Evolutionary conservation across 495 filamentous ascomycete species (phyloP).

Genomic region (Chaetomidium leptoderma): DNA sequence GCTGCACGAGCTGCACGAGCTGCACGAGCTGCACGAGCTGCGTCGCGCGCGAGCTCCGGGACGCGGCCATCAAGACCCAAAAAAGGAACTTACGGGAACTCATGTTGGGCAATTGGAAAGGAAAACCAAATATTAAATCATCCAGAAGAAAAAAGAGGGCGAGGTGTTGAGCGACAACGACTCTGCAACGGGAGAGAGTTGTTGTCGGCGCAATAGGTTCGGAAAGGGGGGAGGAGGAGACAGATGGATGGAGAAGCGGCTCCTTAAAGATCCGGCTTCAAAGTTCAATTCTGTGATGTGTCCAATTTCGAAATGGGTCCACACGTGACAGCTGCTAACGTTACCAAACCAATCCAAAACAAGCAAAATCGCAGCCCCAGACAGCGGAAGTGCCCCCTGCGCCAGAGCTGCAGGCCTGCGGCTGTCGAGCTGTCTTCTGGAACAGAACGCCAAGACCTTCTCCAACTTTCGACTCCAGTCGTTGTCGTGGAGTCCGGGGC

Average conservation of each 20-base stretch:
- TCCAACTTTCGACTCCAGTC: constrained; percentile 8
- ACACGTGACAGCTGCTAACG: constrained; percentile 31
- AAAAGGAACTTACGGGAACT: constrained; percentile 52
- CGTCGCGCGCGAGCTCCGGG: constrained; percentile 24
- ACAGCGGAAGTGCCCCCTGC: constrained; percentile 13
- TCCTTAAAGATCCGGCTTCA: constrained; percentile 48
- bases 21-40: not conserved
- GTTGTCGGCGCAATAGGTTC: constrained; percentile 38
- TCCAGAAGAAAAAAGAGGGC: constrained; percentile 37
- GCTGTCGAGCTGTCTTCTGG: not conserved
- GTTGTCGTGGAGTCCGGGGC: too few species aligned
- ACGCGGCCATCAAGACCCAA: constrained; percentile 30
- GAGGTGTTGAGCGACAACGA: constrained; percentile 41
- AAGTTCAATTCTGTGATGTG: constrained; percentile 49
- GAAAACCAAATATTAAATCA: constrained; percentile 39
- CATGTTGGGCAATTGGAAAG: constrained; percentile 50
- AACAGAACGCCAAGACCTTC: constrained; percentile 6
- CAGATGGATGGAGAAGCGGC: constrained; percentile 34
- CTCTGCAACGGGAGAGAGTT: constrained; percentile 31
- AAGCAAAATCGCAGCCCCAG: not conserved
- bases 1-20: not conserved
- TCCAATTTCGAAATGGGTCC: constrained; percentile 48
- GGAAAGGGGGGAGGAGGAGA: constrained; percentile 35
- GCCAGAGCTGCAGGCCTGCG: not conserved
- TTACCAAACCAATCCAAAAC: not conserved